Base-by-base conservation (phyloP, 768 basidiomycete species). In the Boletus eberwhitei region DNA sequence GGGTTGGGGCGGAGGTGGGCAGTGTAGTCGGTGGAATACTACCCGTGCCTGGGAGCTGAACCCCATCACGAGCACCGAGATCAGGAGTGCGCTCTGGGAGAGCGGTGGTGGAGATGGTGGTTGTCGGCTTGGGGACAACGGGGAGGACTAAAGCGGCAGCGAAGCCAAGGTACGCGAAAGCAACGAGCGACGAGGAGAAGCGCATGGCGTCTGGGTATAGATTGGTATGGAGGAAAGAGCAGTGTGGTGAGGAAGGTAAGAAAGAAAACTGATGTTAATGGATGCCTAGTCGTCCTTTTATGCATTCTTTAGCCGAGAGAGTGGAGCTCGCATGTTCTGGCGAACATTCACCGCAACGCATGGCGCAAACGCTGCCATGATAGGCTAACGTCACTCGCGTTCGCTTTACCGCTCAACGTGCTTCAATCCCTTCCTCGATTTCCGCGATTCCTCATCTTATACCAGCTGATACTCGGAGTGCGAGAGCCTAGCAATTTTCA, bases 81-180 rank as follows among this genome's bases (percentile, higher is more conserved):
- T 26, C 17, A 43, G 24, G 16, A 9, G 24, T n/a, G 5, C 17
- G 1, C 5, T 4, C 2, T 8, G 24, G 29, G 6, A 13, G 19
- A 8, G 3, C 8, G 19, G 8, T 9, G 37, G 8, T 4, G 4
- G 8, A n/a, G 37, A 8, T 2, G 8, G 17, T 3, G 40, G 40
- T 14, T 22, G 22, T 13, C 7, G 40, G 14, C 40, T 13, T 9
- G 8, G 41, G 16, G 5, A 4, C 8, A 8, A 12, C 19, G 8
- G 45, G 42, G 6, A 48, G 7, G 22, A 8, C 53, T 1, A 40
- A 39, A 19, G 53, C 47, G 2, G 39, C 39, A n/a, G 24, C 40
- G 16, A 54, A 42, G 34, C 48, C 40, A 12, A 54, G 53, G 40
- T 42, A 54, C 41, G 36, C 19, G 39, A 35, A 54, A 48, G 52